These are phyloP conservation scores for Penicillium coffeae DNA, from an alignment of 495 filamentous ascomycete genomes.

Conservation along the genomic window DNA sequence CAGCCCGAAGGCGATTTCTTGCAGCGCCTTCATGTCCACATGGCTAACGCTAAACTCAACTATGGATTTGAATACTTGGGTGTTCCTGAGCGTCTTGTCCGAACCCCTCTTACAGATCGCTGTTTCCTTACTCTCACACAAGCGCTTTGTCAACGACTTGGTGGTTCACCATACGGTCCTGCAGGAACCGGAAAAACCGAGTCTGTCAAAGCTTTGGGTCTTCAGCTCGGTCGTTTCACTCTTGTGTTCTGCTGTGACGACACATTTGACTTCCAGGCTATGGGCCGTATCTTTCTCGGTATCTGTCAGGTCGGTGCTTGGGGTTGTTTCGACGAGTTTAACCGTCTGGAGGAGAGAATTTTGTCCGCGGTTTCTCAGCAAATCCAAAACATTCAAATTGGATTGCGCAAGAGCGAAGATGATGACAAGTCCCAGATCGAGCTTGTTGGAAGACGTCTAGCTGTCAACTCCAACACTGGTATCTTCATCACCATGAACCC, in stretches of 20 bases:
- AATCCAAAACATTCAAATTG: slow-evolving; percentile 97
- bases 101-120: slow-evolving; percentile 92
- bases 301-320: slow-evolving; percentile 99
- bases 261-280: slow-evolving; percentile 98
- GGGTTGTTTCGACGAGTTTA: slow-evolving; percentile 99
- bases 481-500: slow-evolving; percentile 99
- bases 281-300: slow-evolving; percentile 98
- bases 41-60: slow-evolving; percentile 92
- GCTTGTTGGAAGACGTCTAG: slow-evolving; percentile 80
- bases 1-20: slow-evolving; percentile 72
- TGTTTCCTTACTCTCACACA: slow-evolving; percentile 98
- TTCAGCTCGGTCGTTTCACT: slow-evolving; percentile 95
- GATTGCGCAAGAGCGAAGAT: slow-evolving; percentile 73
- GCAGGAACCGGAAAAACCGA: slow-evolving; percentile 99
- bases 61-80: slow-evolving; percentile 99
- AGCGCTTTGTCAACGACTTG: slow-evolving; percentile 88
- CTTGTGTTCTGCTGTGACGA: slow-evolving; percentile 99
- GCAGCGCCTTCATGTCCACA: slow-evolving; percentile 82
- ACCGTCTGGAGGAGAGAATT: slow-evolving; percentile 94
- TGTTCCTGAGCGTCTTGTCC: slow-evolving; percentile 89
- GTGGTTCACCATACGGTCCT: slow-evolving; percentile 95
- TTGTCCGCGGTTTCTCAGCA: slow-evolving; percentile 97
- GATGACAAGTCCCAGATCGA: slow-evolving; percentile 86
- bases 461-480: slow-evolving; percentile 86
- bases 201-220: slow-evolving; percentile 94